Conservation (phyloP, 129 eudicot genomes). For the Saposhnikovia divaricata region DNA sequence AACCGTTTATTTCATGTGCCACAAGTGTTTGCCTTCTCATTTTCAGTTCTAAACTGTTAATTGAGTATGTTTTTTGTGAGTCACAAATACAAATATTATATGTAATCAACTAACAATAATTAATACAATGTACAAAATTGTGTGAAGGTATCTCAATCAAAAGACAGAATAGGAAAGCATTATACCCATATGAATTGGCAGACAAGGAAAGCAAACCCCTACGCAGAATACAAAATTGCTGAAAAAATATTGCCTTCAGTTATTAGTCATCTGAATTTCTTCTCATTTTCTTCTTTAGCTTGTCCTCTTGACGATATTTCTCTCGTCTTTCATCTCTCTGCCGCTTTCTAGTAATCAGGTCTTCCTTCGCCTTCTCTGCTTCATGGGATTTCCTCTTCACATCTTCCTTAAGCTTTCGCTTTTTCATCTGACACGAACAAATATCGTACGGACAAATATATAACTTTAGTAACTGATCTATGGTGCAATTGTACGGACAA, state of each 20-base stretch:
- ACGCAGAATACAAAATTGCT: not conserved
- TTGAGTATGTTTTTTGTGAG: too few species aligned
- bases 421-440: conserved; percentile 42
- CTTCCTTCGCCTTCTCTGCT: conserved; percentile 68
- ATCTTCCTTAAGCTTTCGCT: conserved; percentile 56
- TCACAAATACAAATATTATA: too few species aligned
- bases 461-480: not conserved
- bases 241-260: not conserved
- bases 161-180: not conserved
- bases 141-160: too few species aligned
- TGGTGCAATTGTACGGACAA: not conserved
- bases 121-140: too few species aligned
- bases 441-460: not conserved
- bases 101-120: too few species aligned
- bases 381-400: conserved; percentile 59
- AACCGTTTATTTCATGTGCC: too few species aligned
- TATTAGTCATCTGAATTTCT: conserved; percentile 20
- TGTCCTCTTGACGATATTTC: conserved; percentile 66
- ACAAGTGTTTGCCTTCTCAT: too few species aligned
- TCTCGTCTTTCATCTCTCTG: conserved; percentile 71
- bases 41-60: too few species aligned
- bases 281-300: conserved; percentile 68
- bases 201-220: not conserved
- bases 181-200: not conserved
- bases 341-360: conserved; percentile 52